Conservation (phyloP, 1,284 basidiomycete species). For the Moesziomyces antarcticus region DNA sequence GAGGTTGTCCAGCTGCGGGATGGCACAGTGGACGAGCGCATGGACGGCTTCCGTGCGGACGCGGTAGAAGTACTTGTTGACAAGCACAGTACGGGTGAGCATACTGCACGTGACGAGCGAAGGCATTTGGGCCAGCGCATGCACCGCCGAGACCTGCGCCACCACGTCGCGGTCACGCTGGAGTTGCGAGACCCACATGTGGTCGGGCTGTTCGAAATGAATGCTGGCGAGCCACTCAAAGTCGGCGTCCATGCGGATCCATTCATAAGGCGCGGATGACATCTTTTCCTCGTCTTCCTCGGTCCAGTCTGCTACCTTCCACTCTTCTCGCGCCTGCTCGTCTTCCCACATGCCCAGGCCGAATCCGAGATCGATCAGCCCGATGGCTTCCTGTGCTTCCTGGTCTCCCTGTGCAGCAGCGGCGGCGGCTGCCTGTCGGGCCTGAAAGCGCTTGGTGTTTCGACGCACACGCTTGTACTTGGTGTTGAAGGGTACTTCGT, state of each 20-base stretch:
- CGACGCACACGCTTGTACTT: constrained; percentile 97
- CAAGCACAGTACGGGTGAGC: constrained; percentile 90
- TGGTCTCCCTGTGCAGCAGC: constrained; percentile 79
- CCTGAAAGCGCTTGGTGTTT: constrained; percentile 92
- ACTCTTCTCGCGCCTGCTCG: constrained; percentile 81
- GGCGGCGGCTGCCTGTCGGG: constrained; percentile 90
- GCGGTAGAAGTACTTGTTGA: constrained; percentile 96
- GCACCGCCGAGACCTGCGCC: constrained; percentile 71
- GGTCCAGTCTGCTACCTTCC: constrained; percentile 92
- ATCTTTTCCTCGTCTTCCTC: constrained; percentile 94
- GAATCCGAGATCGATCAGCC: constrained; percentile 93
- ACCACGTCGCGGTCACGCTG: constrained; percentile 98
- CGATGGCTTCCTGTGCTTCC: constrained; percentile 89
- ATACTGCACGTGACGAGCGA: constrained; percentile 89
- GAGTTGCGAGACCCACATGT: constrained; percentile 98
- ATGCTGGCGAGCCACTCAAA: constrained; percentile 97
- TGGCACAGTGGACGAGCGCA: constrained; percentile 88
- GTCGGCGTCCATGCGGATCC: constrained; percentile 99
- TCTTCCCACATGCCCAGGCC: constrained; percentile 93
- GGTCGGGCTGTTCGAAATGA: constrained; percentile 93
- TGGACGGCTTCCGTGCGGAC: constrained; percentile 93
- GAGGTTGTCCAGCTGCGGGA: constrained; percentile 81
- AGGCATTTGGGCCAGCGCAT: constrained; percentile 78
- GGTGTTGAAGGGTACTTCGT: constrained; percentile 99
- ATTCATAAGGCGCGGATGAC: constrained; percentile 89